These are phyloP conservation scores for Stemphylium lycopersici DNA, from an alignment of 2,329 filamentous ascomycete genomes.

Conservation along the genomic window DNA sequence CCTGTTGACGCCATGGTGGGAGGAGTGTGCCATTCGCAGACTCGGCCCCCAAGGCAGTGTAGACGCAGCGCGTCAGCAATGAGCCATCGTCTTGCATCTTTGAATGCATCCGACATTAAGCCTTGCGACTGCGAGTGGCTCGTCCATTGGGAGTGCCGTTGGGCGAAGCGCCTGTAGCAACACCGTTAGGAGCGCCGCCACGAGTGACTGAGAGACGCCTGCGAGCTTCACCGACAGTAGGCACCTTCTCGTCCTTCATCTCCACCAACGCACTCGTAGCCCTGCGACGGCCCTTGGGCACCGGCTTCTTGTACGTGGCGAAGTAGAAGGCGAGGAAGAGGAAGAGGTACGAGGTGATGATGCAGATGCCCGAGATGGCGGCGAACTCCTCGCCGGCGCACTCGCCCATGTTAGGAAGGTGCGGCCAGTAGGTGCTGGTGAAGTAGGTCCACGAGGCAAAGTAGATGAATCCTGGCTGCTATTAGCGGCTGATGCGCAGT, in stretches of 20 bases:
- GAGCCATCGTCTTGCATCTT: background rate
- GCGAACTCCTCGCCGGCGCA: conserved; percentile 98
- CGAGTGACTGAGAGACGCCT: conserved; percentile 55
- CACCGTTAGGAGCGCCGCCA: conserved; percentile 48
- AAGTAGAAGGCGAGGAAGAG: conserved; percentile 99
- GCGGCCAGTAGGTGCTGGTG: conserved; percentile 84
- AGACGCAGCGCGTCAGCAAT: background rate
- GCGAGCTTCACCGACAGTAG: conserved; percentile 59
- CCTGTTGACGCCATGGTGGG: background rate
- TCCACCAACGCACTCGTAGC: conserved; percentile 87
- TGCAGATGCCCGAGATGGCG: conserved; percentile 87
- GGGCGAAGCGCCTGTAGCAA: conserved; percentile 51
- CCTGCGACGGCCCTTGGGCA: conserved; percentile 73
- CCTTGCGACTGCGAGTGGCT: conserved; percentile 73
- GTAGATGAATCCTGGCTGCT: conserved; percentile 84
- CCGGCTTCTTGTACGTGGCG: conserved; percentile 89
- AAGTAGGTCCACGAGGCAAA: conserved; percentile 99
- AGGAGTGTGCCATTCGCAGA: background rate
- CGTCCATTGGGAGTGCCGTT: conserved; percentile 62
- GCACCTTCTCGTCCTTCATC: conserved; percentile 75
- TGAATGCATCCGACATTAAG: conserved; percentile 51
- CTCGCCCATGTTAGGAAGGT: conserved; percentile 80
- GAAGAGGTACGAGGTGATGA: conserved; percentile 91
- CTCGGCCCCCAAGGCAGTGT: background rate
- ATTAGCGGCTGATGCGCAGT: conserved; percentile 23